These are phyloP conservation scores for Tritrichomonas foetus DNA, from an alignment of 208 protist genomes.

Conservation along the genomic window DNA sequence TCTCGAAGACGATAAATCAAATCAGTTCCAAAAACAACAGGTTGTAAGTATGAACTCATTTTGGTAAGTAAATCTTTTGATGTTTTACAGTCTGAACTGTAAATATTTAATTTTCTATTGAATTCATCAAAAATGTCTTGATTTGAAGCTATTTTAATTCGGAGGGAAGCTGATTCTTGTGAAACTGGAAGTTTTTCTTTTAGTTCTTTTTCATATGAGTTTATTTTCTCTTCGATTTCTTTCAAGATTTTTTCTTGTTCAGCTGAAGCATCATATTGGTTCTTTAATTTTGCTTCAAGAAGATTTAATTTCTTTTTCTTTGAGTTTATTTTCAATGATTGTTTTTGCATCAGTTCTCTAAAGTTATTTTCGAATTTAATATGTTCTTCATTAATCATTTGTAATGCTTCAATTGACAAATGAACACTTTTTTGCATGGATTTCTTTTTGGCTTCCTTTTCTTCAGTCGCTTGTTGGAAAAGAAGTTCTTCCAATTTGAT, in stretches of 20 bases:
- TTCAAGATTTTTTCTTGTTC: neutral
- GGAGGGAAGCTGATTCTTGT: neutral
- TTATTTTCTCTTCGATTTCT: neutral
- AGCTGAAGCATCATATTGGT: neutral
- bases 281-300: neutral
- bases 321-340: neutral
- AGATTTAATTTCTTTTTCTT: neutral
- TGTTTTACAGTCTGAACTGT: too few species aligned
- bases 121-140: neutral
- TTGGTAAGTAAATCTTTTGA: too few species aligned
- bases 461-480: neutral
- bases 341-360: neutral
- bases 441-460: neutral
- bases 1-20: too few species aligned
- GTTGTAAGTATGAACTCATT: too few species aligned
- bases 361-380: neutral
- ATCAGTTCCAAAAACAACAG: too few species aligned
- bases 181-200: neutral
- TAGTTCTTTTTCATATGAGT: neutral
- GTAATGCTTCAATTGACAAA: neutral
- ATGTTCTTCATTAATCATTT: neutral
- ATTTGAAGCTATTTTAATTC: neutral
- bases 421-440: neutral
- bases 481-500: neutral
- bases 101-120: too few species aligned